Conservation (phyloP, 306 rosid genomes). For the Cucumis melo region DNA sequence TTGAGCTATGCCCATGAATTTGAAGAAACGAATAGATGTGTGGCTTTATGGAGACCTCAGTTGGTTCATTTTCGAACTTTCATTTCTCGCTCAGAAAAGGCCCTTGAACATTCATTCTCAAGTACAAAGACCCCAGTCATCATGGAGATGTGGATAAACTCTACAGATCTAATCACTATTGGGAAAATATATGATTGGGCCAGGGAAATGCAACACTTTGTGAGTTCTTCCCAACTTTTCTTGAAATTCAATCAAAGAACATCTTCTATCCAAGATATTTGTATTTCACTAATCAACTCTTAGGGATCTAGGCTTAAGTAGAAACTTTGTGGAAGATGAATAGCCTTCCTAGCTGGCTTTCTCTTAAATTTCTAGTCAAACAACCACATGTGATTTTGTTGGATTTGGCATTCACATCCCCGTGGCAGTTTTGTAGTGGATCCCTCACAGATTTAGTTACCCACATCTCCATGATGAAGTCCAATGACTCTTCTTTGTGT, state of each 20-base stretch:
- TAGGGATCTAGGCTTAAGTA: neutral
- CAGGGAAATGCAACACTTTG: neutral
- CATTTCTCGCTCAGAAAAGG: neutral
- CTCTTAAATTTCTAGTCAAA: neutral
- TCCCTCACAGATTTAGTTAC: neutral
- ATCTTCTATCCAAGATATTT: neutral
- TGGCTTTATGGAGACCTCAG: neutral
- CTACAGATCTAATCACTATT: neutral
- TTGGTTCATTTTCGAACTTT: neutral
- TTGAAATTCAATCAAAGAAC: neutral
- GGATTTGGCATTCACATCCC: neutral
- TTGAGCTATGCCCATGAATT: neutral
- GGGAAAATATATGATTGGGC: neutral
- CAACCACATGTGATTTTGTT: neutral
- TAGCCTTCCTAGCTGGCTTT: neutral
- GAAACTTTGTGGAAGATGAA: neutral
- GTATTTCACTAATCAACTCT: neutral
- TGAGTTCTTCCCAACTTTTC: neutral
- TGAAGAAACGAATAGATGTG: neutral
- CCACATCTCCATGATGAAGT: neutral
- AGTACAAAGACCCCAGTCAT: neutral
- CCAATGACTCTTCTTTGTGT: neutral
- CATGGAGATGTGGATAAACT: neutral
- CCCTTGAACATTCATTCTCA: neutral
- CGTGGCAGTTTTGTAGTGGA: neutral